Base-by-base conservation (phyloP, 208 protist species). In the Wallacemonas sp. region DNA sequence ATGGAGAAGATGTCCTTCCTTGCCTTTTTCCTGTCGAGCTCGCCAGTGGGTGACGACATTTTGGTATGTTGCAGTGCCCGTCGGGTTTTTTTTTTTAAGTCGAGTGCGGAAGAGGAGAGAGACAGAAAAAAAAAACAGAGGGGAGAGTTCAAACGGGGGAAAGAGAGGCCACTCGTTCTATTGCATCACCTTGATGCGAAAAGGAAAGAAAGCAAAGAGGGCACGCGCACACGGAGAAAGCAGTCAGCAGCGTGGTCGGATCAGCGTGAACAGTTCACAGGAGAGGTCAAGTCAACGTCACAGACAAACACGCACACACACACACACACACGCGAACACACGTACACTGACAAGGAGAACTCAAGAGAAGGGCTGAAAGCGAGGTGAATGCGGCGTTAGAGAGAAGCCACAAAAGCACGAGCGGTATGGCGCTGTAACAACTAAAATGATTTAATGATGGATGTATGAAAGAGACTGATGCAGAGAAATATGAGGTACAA, bases 1-100 rank as follows among this genome's bases (percentile, higher is more conserved):
- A 77, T 32, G 48, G 57, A 44, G 25, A 84, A 82, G 32, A 84
- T 65, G 3, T 87, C 82, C 36, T 68, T 48, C 29, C 75, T 77
- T 5, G 52, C 54, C 52, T 74, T 82, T 45, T 82, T 87, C 12
- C 38, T 41, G 8, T 75, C 64, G 5, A 70, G 39, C 41, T 79
- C 74, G 55, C 32, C 52, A 3, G 52, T 33, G 10, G 7, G 16
- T 5, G 52, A 41, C 31, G 52, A 41, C 52, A 59, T 59, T 7
- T 16, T 41, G 36, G n/a, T n/a, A n/a, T n/a, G n/a, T n/a, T n/a
- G n/a, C n/a, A n/a, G n/a, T n/a, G n/a, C n/a, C n/a, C n/a, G n/a
- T n/a, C n/a, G n/a, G 22, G 48, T n/a, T 20, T 5, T 3, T 20
- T 48, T 7, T 5, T 7, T 14, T 48, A 48, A 3, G 10, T 42